Percentiles rank a stretch among this genome's conserved stretches.
Conservation (phyloP, 768 basidiomycete genomes). For the Ephemerocybe angulata region DNA sequence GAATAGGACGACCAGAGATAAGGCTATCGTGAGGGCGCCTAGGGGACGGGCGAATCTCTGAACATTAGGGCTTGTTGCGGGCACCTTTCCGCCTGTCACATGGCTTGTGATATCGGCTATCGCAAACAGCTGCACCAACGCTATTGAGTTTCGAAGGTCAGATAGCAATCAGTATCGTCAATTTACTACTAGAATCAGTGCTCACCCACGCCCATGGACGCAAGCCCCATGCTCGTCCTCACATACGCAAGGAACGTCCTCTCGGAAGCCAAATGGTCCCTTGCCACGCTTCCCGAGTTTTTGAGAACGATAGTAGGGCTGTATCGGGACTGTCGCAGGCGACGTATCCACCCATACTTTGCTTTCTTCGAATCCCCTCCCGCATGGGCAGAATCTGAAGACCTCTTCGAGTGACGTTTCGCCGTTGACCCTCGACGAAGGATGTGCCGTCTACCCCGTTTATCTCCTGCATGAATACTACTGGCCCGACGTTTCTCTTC, state of each 20-base stretch:
- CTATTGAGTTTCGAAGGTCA: slow-evolving; percentile 1
- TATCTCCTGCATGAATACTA: too few relatives aligned
- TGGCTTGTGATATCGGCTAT: slow-evolving; percentile 10
- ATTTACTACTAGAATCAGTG: slow-evolving; percentile 2
- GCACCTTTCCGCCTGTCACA: neutral
- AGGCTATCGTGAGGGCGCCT: slow-evolving; percentile 8
- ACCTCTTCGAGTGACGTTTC: too few relatives aligned
- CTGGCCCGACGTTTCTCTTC: too few relatives aligned
- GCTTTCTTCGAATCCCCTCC: neutral
- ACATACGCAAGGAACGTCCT: slow-evolving; percentile 54
- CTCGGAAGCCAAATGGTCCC: slow-evolving; percentile 54
- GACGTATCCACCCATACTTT: neutral
- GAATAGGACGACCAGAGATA: slow-evolving; percentile 6
- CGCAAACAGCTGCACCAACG: slow-evolving; percentile 15
- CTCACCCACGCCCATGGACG: slow-evolving; percentile 51
- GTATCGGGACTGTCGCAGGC: slow-evolving; percentile 6
- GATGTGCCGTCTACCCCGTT: too few relatives aligned
- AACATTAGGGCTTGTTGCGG: neutral
- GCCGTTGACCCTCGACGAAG: too few relatives aligned
- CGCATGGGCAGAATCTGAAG: too few relatives aligned
- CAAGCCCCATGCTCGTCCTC: slow-evolving; percentile 50
- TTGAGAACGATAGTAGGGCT: slow-evolving; percentile 28
- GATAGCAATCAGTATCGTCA: neutral
- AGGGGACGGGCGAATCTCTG: slow-evolving; percentile 11
- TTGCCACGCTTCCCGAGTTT: slow-evolving; percentile 50